Evolutionary conservation across 805 yeast genomes (phyloP), one percentile per base, ranked within the genome.

Genomic region (Myxozyma lipomycoides): DNA sequence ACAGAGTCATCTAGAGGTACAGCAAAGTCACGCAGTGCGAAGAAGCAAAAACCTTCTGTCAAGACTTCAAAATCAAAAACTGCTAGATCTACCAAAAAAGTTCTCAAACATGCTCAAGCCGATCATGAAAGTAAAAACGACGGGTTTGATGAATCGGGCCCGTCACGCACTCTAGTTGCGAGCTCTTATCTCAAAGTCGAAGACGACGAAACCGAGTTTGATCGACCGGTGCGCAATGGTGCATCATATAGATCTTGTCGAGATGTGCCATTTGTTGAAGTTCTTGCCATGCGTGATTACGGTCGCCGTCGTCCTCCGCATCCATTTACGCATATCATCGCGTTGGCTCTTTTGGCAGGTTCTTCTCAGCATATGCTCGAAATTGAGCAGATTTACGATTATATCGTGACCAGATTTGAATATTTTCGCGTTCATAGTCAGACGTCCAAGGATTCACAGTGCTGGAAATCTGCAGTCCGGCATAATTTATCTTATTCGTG

Each of bases 391-490:
- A 37, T 46, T 7, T 46, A 46, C 30, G 36, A 30, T 23, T 46
- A 19, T 17, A 37, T 46, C 15, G 24, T 21, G 28, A 22, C 18
- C 15, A 24, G 32, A 3, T 46, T 46, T 22, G 36, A 35, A 25
- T 46, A 19, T 23, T 46, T 46, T 40, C 43, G 25, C 21, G 9
- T 40, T 36, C 32, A 12, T 12, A 28, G 32, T 28, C 32, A 25
- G n/a, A 22, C 12, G 12, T 10, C 12, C 18, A 40, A 40, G 32
- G 46, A 37, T n/a, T 24, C 50, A 10, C 32, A 24, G 35, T 19
- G 26, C 19, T 46, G 50, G 50, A 46, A 46, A 37, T 45, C 51
- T 18, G 50, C 44, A 7, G 50, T 46, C 3, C 38, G 50, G 19
- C 50, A 46, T 26, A 46, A 46, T 18, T 25, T 46, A 32, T 28